These are phyloP conservation scores for Neoascochyta sp. DNA, from an alignment of 2,329 filamentous ascomycete species.

Conservation along the genomic window DNA sequence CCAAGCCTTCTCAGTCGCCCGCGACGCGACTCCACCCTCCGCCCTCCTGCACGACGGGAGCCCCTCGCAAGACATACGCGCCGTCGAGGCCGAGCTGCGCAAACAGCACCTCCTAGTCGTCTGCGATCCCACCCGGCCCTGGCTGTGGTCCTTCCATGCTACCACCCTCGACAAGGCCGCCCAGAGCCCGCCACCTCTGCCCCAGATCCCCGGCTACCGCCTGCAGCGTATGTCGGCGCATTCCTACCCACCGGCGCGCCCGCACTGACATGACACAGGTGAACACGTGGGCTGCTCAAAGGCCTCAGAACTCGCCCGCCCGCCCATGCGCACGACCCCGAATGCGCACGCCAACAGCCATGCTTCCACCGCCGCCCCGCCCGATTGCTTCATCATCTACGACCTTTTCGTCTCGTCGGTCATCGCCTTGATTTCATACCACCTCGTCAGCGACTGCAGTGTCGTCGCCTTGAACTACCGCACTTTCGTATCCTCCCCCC, in stretches of 20 bases:
- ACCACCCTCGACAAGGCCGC: conserved; percentile 20
- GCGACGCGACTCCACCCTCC: conserved; percentile 12
- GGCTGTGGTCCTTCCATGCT: conserved; percentile 36
- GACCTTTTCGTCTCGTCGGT: conserved; percentile 39
- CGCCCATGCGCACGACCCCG: no score
- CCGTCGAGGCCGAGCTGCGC: conserved; percentile 30
- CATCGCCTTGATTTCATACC: conserved; percentile 34
- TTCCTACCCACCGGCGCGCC: not conserved
- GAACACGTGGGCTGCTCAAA: conserved; percentile 34
- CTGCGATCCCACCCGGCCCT: conserved; percentile 29
- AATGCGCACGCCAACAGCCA: no score
- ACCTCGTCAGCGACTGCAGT: conserved; percentile 30
- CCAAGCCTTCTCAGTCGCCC: conserved; percentile 33
- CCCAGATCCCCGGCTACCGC: conserved; percentile 26
- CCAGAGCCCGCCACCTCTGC: conserved; percentile 20
- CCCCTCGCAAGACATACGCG: conserved; percentile 26
- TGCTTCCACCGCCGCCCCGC: conserved; percentile 16
- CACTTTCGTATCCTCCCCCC: conserved; percentile 31
- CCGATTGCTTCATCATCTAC: conserved; percentile 35
- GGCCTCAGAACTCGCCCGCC: conserved; percentile 32
- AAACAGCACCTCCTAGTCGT: conserved; percentile 25
- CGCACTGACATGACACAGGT: conserved; percentile 23
- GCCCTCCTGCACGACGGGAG: conserved; percentile 13
- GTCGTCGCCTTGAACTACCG: conserved; percentile 37
- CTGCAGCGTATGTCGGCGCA: conserved; percentile 26